phyloP scores from a whole-genome alignment of 106 monocot genomes.

The Apostasia ramifera region DNA sequence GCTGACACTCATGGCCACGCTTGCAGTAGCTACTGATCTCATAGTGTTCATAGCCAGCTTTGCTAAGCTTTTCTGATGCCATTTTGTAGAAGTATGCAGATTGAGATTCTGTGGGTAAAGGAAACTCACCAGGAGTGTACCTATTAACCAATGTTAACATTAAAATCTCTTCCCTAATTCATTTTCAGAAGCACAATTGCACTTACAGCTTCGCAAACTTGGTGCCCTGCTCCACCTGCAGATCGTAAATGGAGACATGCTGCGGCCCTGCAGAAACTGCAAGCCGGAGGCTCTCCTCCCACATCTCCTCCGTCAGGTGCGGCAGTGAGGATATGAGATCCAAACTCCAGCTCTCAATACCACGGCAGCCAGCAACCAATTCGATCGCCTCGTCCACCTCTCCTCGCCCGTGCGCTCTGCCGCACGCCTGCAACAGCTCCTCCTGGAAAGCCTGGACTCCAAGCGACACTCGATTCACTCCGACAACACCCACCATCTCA shows the following conservation, averaged over 20 bases:
- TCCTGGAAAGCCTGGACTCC: constrained; percentile 98
- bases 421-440: constrained; percentile 64
- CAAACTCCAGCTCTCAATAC: constrained; percentile 79
- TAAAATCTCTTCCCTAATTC: not conserved
- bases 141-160: constrained; percentile 12
- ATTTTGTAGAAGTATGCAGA: constrained; percentile 77
- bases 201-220: constrained; percentile 87
- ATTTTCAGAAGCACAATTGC: not conserved
- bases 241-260: constrained; percentile 86
- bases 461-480: constrained; percentile 86
- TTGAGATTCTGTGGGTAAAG: constrained; percentile 63
- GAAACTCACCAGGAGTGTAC: constrained; percentile 76
- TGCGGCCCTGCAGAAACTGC: constrained; percentile 45
- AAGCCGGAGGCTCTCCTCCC: constrained; percentile 63
- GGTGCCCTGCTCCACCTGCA: constrained; percentile 98
- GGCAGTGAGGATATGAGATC: constrained; percentile 90
- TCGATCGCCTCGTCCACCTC: constrained; percentile 76
- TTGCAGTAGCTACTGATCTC: constrained; percentile 97
- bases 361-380: constrained; percentile 30
- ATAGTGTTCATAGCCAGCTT: constrained; percentile 71
- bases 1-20: constrained; percentile 59
- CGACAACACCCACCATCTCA: constrained; percentile 37
- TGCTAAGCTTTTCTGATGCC: constrained; percentile 50
- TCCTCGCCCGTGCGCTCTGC: constrained; percentile 67
- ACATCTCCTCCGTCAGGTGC: constrained; percentile 70